Percentiles rank a stretch among this genome's conserved stretches.
Evolutionary conservation across 176 grass and related monocot genomes (phyloP).

Genomic region (Ananas comosus): DNA sequence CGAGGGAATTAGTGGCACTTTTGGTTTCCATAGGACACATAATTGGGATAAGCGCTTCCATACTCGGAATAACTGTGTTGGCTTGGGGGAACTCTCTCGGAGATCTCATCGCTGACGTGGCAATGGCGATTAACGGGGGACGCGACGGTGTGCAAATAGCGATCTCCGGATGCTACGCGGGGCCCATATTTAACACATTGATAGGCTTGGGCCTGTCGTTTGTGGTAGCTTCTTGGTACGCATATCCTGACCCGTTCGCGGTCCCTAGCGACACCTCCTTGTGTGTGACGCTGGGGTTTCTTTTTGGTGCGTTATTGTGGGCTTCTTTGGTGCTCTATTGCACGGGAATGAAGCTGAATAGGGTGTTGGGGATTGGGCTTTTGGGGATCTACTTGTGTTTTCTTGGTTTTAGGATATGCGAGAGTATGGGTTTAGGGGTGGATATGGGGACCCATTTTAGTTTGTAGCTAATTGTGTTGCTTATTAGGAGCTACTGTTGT

Average conservation of each 20-base stretch:
- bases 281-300: conserved; percentile 34
- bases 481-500: too few relatives aligned
- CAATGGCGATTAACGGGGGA: conserved; percentile 33
- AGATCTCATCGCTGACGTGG: conserved; percentile 49
- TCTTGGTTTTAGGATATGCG: conserved; percentile 22
- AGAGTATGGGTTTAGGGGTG: conserved; percentile 16
- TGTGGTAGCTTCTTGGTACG: conserved; percentile 28
- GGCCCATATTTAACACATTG: conserved; percentile 49
- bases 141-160: conserved; percentile 40
- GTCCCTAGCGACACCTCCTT: conserved; percentile 27
- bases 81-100: conserved; percentile 78
- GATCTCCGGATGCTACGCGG: conserved; percentile 55
- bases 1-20: conserved; percentile 45
- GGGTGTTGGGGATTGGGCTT: conserved; percentile 38
- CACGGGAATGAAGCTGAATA: conserved; percentile 46
- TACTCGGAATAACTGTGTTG: conserved; percentile 50
- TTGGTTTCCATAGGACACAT: conserved; percentile 21
- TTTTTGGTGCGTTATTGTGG: conserved; percentile 30
- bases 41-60: conserved; percentile 28
- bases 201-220: conserved; percentile 53
- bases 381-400: conserved; percentile 51
- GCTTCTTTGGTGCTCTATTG: conserved; percentile 28
- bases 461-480: background rate
- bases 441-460: background rate
- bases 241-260: conserved; percentile 17